Conservation (phyloP, 306 rosid genomes). For the Sechiopsis laciniata region DNA sequence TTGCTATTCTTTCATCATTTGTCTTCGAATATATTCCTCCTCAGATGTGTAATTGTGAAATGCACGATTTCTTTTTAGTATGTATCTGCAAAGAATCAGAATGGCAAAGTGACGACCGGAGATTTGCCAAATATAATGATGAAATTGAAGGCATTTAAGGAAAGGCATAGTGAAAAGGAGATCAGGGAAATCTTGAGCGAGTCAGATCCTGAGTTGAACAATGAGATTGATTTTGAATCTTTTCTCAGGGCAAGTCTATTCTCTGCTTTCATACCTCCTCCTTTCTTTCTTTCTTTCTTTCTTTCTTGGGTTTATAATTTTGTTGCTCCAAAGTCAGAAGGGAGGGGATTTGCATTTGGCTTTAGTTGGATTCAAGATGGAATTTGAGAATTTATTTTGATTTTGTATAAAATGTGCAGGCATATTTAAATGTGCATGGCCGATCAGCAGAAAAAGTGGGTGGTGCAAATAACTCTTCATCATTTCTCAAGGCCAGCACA, state of each 20-base stretch:
- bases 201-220: slow-evolving; percentile 43
- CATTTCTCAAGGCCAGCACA: slow-evolving; percentile 73
- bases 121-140: slow-evolving; percentile 65
- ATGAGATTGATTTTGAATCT: slow-evolving; percentile 76
- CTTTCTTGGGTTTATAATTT: neutral
- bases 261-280: neutral
- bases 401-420: slow-evolving; percentile 39
- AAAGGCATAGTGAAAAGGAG: slow-evolving; percentile 56
- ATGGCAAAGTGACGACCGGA: slow-evolving; percentile 54
- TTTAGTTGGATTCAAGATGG: slow-evolving; percentile 15
- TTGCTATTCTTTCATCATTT: neutral
- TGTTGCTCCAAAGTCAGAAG: neutral
- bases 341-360: neutral
- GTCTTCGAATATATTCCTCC: neutral
- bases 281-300: too few species aligned
- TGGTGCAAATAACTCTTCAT: slow-evolving; percentile 60
- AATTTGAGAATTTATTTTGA: slow-evolving; percentile 9
- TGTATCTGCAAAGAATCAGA: slow-evolving; percentile 52
- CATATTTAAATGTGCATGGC: slow-evolving; percentile 64
- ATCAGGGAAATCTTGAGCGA: slow-evolving; percentile 54
- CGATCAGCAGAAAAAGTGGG: slow-evolving; percentile 46
- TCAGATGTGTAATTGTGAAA: neutral
- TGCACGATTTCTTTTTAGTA: slow-evolving; percentile 39
- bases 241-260: slow-evolving; percentile 63
- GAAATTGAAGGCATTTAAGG: slow-evolving; percentile 58